Evolutionary conservation across 768 basidiomycete species (phyloP), one percentile per base, ranked within the genome.

Genomic region (Rhizopogon vesiculosus): DNA sequence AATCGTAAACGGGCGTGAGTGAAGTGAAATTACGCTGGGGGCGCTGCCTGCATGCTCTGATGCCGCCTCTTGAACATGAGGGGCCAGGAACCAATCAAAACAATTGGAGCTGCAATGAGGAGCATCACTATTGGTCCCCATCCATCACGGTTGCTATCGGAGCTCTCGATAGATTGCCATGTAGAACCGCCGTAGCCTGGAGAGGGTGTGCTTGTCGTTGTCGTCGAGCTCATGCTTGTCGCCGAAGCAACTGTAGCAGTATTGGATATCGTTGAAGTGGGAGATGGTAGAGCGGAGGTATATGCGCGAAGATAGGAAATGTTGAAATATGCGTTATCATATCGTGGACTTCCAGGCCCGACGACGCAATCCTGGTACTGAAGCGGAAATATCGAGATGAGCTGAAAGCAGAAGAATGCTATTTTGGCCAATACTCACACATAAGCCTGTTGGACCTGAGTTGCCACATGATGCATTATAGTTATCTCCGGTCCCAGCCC

Each of bases 251-350:
- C 15, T 22, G 48, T 49, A 16, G 15, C 5, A 22, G 9, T 2
- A 13, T 5, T 22, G 45, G 45, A 29, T 41, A 40, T 33, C 7
- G 56, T 28, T 13, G 19, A 4, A 9, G 68, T 61, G 10, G 62
- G 7, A 18, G 55, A 40, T 2, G 62, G 56, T 8, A 15, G 45
- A 28, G 42, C 54, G 3, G 13, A 77, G 13, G 76, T 72, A 64
- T 85, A 88, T 10, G 83, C 81, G 16, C 84, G 82, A 31, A 91
- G 69, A 59, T 84, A 84, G 52, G 76, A 75, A 62, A 90, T 75
- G 67, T 89, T 86, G 61, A 88, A 91, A 69, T 81, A 86, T 1
- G 84, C 83, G 13, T 75, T 60, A 67, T 80, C 80, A 66, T 76
- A 85, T 51, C 76, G 76, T n/a, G 77, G 78, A 53, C 76, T 74